These are phyloP conservation scores for Coemansia sp. DNA, from an alignment of 192 early-diverging fungal genomes.

Conservation along the genomic window DNA sequence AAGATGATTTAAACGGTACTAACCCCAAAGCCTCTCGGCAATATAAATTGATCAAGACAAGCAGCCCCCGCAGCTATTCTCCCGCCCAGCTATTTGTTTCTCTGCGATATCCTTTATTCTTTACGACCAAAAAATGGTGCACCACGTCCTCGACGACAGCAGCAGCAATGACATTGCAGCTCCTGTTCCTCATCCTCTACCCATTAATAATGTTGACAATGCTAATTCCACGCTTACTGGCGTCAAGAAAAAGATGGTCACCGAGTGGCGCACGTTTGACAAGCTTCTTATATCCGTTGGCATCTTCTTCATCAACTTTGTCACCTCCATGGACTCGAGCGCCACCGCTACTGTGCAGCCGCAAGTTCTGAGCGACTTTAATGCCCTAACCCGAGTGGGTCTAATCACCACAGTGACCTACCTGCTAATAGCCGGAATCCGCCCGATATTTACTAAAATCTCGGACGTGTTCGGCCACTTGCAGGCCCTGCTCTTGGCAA, in stretches of 20 bases:
- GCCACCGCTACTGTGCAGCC: conserved; percentile 33
- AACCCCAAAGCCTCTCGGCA: too few relatives aligned
- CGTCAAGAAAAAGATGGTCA: conserved; percentile 47
- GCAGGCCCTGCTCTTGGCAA: conserved; percentile 14
- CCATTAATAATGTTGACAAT: background rate
- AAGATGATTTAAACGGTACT: too few relatives aligned
- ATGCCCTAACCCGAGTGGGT: conserved; percentile 25
- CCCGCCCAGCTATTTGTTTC: too few relatives aligned
- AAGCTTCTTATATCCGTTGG: conserved; percentile 31
- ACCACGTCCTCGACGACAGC: too few relatives aligned
- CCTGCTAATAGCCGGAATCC: conserved; percentile 31
- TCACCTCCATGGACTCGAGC: conserved; percentile 31
- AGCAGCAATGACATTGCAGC: too few relatives aligned
- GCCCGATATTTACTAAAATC: conserved; percentile 36
- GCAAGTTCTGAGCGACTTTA: conserved; percentile 35
- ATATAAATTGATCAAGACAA: too few relatives aligned
- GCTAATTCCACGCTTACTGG: conserved; percentile 32
- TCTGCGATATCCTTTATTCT: too few relatives aligned
- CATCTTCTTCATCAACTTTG: conserved; percentile 45
- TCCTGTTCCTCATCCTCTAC: background rate
- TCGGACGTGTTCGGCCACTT: conserved; percentile 34
- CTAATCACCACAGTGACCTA: conserved; percentile 29
- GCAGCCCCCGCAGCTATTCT: too few relatives aligned
- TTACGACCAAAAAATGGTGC: too few relatives aligned
- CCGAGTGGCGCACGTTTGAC: conserved; percentile 29